Evolutionary conservation across 73 alveolate genomes (phyloP).

Genomic region (Paramecium sexaurelia): DNA sequence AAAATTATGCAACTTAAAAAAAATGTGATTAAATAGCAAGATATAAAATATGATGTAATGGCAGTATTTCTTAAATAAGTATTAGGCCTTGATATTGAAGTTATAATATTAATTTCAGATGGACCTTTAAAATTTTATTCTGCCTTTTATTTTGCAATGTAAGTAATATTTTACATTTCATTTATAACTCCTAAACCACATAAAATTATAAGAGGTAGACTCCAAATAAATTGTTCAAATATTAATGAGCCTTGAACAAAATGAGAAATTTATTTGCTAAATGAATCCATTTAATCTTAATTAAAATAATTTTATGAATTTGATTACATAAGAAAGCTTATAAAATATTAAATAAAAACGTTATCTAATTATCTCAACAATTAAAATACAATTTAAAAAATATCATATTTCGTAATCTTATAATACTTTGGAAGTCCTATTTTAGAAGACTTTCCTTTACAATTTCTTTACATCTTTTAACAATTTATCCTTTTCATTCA

Average conservation of each 20-base stretch:
- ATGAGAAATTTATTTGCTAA: not conserved
- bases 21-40: not conserved
- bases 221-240: slow-evolving; percentile 1
- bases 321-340: not conserved
- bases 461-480: not conserved
- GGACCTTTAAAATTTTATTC: not conserved
- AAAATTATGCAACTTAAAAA: not conserved
- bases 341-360: not conserved
- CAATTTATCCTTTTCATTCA: not conserved
- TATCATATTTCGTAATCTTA: too few relatives aligned
- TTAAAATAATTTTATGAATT: not conserved
- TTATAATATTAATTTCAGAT: not conserved
- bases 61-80: not conserved
- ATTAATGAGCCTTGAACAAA: not conserved
- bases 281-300: not conserved
- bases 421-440: too few relatives aligned
- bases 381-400: too few relatives aligned
- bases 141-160: not conserved
- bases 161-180: not conserved
- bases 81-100: not conserved
- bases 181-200: not conserved
- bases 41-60: not conserved
- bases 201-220: not conserved
- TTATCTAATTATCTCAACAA: too few relatives aligned
- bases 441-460: not conserved